Conservation (phyloP, 805 yeast genomes). For the Ogataea sp. region DNA sequence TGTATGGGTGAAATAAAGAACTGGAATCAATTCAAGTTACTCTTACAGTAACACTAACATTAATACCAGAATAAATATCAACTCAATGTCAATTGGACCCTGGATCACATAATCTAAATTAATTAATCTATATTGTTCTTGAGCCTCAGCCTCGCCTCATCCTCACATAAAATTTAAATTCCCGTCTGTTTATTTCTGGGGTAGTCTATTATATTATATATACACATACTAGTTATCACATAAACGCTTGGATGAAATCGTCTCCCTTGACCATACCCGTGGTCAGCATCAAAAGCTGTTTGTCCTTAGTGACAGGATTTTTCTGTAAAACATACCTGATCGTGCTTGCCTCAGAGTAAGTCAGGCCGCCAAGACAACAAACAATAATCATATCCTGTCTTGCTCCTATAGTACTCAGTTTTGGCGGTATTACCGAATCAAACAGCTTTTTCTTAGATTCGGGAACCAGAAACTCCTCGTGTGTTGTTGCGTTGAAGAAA, state of each 20-base stretch:
- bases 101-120: too few species aligned
- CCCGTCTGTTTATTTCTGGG: too few species aligned
- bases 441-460: constrained; percentile 20
- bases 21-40: too few species aligned
- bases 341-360: constrained; percentile 76
- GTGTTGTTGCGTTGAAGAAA: constrained; percentile 31
- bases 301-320: constrained; percentile 21
- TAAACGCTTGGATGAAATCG: constrained; percentile 17
- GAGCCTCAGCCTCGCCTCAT: too few species aligned
- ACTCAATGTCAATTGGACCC: too few species aligned
- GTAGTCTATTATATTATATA: too few species aligned
- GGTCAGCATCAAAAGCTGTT: constrained; percentile 33
- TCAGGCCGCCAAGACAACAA: constrained; percentile 75
- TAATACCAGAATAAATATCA: too few species aligned
- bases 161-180: too few species aligned
- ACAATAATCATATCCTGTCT: constrained; percentile 32
- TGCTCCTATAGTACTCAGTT: constrained; percentile 8
- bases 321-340: constrained; percentile 51
- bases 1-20: too few species aligned
- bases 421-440: constrained; percentile 16
- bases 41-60: too few species aligned
- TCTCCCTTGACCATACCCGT: constrained; percentile 33
- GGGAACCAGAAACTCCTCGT: constrained; percentile 23
- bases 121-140: too few species aligned
- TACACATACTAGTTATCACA: too few species aligned